These are phyloP conservation scores for Artomyces pyxidatus DNA, from an alignment of 768 basidiomycete species.

Conservation along the genomic window DNA sequence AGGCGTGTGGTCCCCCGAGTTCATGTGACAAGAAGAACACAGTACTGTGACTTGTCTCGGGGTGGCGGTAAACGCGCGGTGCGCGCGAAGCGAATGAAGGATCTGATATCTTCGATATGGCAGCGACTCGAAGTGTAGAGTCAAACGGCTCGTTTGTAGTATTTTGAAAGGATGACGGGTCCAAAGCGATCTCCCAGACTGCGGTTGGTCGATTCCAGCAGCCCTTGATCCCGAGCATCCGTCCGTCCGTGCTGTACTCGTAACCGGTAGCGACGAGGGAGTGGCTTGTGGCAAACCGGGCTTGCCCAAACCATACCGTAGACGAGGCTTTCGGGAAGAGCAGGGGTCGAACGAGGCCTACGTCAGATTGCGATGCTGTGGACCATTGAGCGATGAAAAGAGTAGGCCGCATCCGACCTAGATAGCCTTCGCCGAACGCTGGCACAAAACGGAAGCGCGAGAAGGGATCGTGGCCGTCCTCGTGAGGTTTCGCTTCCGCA, in stretches of 20 bases:
- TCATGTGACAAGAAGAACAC: conserved; percentile 24
- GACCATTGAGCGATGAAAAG: conserved; percentile 8
- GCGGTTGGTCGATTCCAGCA: conserved; percentile 23
- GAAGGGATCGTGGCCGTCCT: conserved; percentile 5
- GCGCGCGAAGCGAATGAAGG: conserved; percentile 11
- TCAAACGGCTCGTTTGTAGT: background rate
- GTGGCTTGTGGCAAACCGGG: conserved; percentile 11
- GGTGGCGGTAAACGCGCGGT: conserved; percentile 13
- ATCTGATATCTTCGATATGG: conserved; percentile 6
- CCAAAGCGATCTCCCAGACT: conserved; percentile 20
- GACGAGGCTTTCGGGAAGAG: background rate
- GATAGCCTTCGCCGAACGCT: conserved; percentile 12
- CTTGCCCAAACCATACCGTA: conserved; percentile 10
- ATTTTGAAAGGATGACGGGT: background rate
- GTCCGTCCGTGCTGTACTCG: conserved; percentile 19
- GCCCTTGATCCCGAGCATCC: conserved; percentile 24
- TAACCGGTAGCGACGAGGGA: conserved; percentile 22
- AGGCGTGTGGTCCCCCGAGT: conserved; percentile 23
- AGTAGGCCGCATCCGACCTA: conserved; percentile 10
- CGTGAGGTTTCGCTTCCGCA: conserved; percentile 13
- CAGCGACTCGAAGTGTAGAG: background rate
- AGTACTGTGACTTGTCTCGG: background rate
- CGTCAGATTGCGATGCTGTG: background rate
- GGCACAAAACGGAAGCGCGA: conserved; percentile 12
- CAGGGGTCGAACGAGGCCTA: background rate